Conservation (phyloP, 257 asterid species). For the Solanum sitiens region DNA sequence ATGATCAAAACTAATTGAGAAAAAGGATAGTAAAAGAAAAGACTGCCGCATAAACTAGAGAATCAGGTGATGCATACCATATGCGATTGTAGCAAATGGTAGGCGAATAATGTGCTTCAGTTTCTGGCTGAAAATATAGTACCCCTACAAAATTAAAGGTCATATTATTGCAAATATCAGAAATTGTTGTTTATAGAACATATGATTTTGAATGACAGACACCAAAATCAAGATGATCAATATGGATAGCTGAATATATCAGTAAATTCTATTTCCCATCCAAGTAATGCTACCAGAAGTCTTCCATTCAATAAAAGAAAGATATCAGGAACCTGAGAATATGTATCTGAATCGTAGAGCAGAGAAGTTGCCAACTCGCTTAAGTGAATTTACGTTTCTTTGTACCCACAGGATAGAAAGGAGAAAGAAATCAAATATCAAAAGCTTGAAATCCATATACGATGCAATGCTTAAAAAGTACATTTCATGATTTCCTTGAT, state of each 20-base stretch:
- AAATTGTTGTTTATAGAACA: background rate
- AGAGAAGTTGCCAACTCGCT: background rate
- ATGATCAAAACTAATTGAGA: background rate
- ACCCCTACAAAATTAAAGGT: slow-evolving; percentile 57
- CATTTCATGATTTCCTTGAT: background rate
- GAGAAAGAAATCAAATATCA: background rate
- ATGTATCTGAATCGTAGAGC: background rate
- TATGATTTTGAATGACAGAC: background rate
- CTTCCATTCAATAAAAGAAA: background rate
- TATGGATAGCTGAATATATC: background rate
- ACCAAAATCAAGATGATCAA: background rate
- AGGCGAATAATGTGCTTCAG: slow-evolving; percentile 86
- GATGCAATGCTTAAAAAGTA: background rate
- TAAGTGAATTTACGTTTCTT: background rate
- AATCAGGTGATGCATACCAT: slow-evolving; percentile 42
- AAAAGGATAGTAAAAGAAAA: background rate
- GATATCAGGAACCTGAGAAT: background rate
- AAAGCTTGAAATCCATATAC: background rate
- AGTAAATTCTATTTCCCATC: background rate
- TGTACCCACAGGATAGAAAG: background rate
- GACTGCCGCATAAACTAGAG: background rate
- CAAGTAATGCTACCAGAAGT: background rate
- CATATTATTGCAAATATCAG: background rate
- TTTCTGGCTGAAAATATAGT: slow-evolving; percentile 94
- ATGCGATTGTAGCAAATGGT: slow-evolving; percentile 78